Evolutionary conservation across 192 early-diverging fungal species (phyloP).

Genomic region (Backusella luteola): DNA sequence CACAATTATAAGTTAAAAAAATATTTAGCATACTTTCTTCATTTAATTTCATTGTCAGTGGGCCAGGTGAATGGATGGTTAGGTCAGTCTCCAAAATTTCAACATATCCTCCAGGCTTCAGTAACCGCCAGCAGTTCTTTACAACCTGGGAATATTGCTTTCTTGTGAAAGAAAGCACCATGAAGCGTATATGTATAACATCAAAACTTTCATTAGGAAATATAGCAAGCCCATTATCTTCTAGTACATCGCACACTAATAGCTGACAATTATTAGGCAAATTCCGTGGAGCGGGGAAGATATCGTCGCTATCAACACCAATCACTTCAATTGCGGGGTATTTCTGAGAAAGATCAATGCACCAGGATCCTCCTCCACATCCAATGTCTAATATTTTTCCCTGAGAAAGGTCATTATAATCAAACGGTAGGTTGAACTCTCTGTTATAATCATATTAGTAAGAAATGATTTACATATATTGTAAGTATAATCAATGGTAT

Average conservation of each 20-base stretch:
- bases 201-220: conserved; percentile 32
- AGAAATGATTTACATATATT: neutral
- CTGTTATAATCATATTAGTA: conserved; percentile 9
- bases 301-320: conserved; percentile 29
- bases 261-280: conserved; percentile 33
- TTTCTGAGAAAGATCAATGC: conserved; percentile 30
- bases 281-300: conserved; percentile 24
- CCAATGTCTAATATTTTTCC: conserved; percentile 32
- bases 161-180: conserved; percentile 29
- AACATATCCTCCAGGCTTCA: conserved; percentile 32
- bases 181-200: conserved; percentile 34
- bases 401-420: conserved; percentile 7
- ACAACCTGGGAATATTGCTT: conserved; percentile 30
- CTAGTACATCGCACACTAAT: conserved; percentile 20
- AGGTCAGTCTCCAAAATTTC: conserved; percentile 38
- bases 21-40: conserved; percentile 17
- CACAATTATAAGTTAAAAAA: neutral
- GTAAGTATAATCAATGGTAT: neutral
- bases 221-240: conserved; percentile 14
- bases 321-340: conserved; percentile 28
- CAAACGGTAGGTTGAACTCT: conserved; percentile 24
- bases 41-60: conserved; percentile 21
- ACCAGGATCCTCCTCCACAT: conserved; percentile 37
- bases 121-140: conserved; percentile 25
- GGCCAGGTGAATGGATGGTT: conserved; percentile 24